These are phyloP conservation scores for Paraphaeosphaeria sporulosa DNA, from an alignment of 2,329 filamentous ascomycete genomes.

Conservation along the genomic window DNA sequence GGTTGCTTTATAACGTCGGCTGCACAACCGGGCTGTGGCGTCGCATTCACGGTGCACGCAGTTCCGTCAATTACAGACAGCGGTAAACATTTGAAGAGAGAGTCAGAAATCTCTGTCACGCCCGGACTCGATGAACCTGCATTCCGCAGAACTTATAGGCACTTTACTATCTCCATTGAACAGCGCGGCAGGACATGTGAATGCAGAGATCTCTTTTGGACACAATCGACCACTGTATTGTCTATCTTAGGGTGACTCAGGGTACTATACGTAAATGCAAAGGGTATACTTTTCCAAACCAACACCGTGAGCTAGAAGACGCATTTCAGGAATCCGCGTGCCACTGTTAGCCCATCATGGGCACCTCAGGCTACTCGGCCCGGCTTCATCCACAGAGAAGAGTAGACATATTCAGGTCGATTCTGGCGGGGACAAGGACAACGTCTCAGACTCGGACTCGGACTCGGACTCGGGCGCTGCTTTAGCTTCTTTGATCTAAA, in stretches of 20 bases:
- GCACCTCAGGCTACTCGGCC: not conserved
- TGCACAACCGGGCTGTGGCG: no score
- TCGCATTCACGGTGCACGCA: not conserved
- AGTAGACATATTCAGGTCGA: not conserved
- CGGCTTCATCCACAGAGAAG: not conserved
- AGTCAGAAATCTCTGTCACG: not conserved
- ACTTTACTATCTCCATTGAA: not conserved
- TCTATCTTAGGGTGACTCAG: not conserved
- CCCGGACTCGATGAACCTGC: not conserved
- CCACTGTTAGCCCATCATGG: not conserved
- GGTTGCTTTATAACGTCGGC: not conserved
- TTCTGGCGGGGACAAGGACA: not conserved
- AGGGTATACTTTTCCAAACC: slow-evolving; percentile 1
- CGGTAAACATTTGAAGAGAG: not conserved
- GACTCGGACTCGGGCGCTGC: not conserved
- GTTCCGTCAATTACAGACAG: not conserved
- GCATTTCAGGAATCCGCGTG: not conserved
- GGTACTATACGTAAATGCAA: not conserved
- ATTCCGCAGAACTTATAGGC: not conserved
- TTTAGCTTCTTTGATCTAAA: not conserved
- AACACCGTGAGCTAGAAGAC: not conserved
- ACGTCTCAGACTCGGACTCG: not conserved
- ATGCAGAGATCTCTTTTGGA: not conserved
- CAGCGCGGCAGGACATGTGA: not conserved
- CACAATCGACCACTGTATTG: not conserved